Conservation (phyloP, 2,329 filamentous ascomycete genomes). For the Fusarium musae region DNA sequence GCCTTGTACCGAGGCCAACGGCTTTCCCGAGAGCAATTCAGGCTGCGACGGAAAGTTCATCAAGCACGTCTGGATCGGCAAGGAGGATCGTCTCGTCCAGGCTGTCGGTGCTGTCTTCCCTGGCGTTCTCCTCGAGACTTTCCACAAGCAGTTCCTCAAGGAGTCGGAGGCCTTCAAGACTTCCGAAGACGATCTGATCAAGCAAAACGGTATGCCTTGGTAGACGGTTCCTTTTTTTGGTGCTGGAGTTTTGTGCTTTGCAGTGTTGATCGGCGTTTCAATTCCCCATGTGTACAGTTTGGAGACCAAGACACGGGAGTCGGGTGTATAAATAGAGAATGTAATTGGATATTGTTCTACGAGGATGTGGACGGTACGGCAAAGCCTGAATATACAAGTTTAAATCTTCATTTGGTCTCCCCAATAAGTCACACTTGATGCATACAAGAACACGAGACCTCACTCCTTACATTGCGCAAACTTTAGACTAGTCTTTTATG, state of each 20-base stretch:
- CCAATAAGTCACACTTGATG: no score
- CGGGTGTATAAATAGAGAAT: slow-evolving; percentile 21
- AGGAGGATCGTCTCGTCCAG: slow-evolving; percentile 52
- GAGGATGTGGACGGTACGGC: background rate
- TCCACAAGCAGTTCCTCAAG: slow-evolving; percentile 50
- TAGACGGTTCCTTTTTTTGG: background rate
- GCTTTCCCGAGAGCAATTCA: slow-evolving; percentile 52
- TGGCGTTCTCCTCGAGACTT: slow-evolving; percentile 49
- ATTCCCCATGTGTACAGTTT: background rate
- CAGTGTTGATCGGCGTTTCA: slow-evolving; percentile 8
- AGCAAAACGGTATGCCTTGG: slow-evolving; percentile 16
- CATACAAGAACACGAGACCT: background rate
- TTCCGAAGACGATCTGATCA: slow-evolving; percentile 19
- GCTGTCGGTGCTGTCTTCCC: slow-evolving; percentile 53
- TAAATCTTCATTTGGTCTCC: background rate
- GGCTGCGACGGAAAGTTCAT: slow-evolving; percentile 56
- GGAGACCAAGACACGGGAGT: background rate
- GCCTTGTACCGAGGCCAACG: slow-evolving; percentile 56
- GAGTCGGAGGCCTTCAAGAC: slow-evolving; percentile 38
- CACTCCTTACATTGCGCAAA: background rate
- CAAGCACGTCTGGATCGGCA: slow-evolving; percentile 57
- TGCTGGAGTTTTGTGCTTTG: slow-evolving; percentile 11
- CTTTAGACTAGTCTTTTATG: background rate
- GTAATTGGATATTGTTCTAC: slow-evolving; percentile 12
- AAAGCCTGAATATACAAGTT: background rate